Evolutionary conservation across 176 grass and related monocot genomes (phyloP).

Genomic region (Ensete ventricosum): DNA sequence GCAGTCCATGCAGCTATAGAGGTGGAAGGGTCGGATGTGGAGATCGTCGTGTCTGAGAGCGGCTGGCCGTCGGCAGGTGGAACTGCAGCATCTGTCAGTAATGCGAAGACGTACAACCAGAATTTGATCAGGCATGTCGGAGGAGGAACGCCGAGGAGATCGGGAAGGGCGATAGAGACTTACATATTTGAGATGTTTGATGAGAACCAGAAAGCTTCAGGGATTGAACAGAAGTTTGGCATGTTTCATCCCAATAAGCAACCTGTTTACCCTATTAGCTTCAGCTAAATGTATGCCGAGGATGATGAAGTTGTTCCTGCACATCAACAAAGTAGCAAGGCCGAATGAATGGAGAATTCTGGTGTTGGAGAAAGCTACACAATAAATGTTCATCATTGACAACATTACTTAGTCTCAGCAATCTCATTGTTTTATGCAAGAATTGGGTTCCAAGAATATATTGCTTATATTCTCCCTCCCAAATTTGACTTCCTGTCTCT

Average conservation of each 20-base stretch:
- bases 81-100: conserved; percentile 16
- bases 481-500: too few relatives aligned
- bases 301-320: too few relatives aligned
- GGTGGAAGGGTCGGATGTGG: conserved; percentile 25
- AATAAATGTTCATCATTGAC: too few relatives aligned
- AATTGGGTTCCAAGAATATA: too few relatives aligned
- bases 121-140: conserved; percentile 53
- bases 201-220: conserved; percentile 14
- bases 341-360: too few relatives aligned
- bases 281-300: background rate
- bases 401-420: too few relatives aligned
- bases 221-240: conserved; percentile 9
- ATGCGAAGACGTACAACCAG: conserved; percentile 58
- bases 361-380: too few relatives aligned
- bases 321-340: too few relatives aligned
- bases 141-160: conserved; percentile 45
- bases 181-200: conserved; percentile 16
- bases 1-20: conserved; percentile 51
- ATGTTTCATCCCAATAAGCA: conserved; percentile 30
- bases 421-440: too few relatives aligned
- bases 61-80: conserved; percentile 56
- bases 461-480: too few relatives aligned
- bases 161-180: background rate
- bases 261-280: conserved; percentile 58
- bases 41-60: conserved; percentile 48